Evolutionary conservation across 2,329 filamentous ascomycete genomes (phyloP), one percentile per base, ranked within the genome.

Genomic region (Tolypocladium sp.): DNA sequence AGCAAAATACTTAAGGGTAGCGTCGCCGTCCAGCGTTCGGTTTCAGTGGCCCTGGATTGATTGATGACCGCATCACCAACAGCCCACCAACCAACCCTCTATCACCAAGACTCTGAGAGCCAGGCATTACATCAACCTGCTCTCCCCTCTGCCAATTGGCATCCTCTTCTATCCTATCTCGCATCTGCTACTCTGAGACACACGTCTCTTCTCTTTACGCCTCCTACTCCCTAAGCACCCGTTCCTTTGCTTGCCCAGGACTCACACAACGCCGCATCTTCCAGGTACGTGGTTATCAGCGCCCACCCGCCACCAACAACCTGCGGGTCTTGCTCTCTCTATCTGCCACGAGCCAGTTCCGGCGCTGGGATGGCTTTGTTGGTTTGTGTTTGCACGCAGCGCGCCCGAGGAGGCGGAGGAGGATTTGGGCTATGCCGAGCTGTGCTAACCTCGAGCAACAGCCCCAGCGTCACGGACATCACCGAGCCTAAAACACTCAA

Each of bases 1-100:
- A n/a, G 20, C n/a, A 40, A 40, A 41, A 51, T 35, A 61, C 62
- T 63, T 63, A 63, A 63, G 44, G 61, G 57, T 17, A 59, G 55
- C 46, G 49, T 44, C 55, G 59, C 61, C 61, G 38, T n/a, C 27
- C 40, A 33, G 56, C 27, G 25, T 35, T 35, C 25, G 41, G 33
- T 59, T 49, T 51, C 33, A 22, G 49, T 25, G 41, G 46, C 46
- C 25, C 27, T 51, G 46, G 49, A 40, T 52, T 52, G 44, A 27
- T 30, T 22, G 46, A 51, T 51, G 27, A 33, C 8, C 46, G 8
- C 46, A 33, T 51, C 46, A 5, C 46, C 46, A 51, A 51, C 46
- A 13, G 15, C 57, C 37, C 25, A 55, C 46, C 46, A 7, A 17
- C 51, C 52, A 17, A 30, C 25, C 58, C 37, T 40, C 25, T 10